Base-by-base conservation (phyloP, 1,284 basidiomycete genomes). In the Boletus semigastroideus region DNA sequence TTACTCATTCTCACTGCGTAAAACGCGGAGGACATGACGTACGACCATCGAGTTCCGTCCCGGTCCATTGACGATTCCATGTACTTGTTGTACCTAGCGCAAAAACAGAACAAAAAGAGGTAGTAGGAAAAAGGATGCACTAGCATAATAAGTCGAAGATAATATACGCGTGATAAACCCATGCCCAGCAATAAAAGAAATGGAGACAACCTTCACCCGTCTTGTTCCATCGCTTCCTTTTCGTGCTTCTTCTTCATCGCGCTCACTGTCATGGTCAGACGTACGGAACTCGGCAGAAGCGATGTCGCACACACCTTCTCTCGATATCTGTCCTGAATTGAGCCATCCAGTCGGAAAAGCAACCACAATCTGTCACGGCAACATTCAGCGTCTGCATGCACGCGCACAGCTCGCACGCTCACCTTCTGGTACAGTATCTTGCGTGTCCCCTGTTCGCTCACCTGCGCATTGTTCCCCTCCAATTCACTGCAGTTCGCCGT, bases 361-460 rank as follows among this genome's bases (percentile, higher is more conserved):
- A 27, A 76, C 78, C 0, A 91, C 84, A 53, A 92, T 89, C 82
- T 77, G 45, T n/a, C 36, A 39, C 27, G 38, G 12, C 19, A n/a
- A 30, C 45, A 4, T 22, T 46, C 20, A 52, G 45, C 42, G 30
- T 48, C 40, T 27, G 36, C 10, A 11, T 46, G n/a, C 1, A 20
- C 4, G 14, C 16, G 36, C 25, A 16, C 50, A 12, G 7, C 5
- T 17, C 17, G 10, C 36, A 5, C n/a, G 56, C 71, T 43, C 37
- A 81, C 84, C 69, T 86, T 88, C 66, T 91, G 88, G 70, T 92
- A 92, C 25, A 92, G 69, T 12, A 76, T 74, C 73, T 92, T 92
- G 51, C 88, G 72, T 58, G 83, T 68, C 2, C 87, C 87, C 68
- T 91, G 89, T 62, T 91, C 89, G 62, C 86, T 90, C 11, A 90